These are phyloP conservation scores for Cryphonectria nitschkei DNA, from an alignment of 2,329 filamentous ascomycete species.

Conservation along the genomic window DNA sequence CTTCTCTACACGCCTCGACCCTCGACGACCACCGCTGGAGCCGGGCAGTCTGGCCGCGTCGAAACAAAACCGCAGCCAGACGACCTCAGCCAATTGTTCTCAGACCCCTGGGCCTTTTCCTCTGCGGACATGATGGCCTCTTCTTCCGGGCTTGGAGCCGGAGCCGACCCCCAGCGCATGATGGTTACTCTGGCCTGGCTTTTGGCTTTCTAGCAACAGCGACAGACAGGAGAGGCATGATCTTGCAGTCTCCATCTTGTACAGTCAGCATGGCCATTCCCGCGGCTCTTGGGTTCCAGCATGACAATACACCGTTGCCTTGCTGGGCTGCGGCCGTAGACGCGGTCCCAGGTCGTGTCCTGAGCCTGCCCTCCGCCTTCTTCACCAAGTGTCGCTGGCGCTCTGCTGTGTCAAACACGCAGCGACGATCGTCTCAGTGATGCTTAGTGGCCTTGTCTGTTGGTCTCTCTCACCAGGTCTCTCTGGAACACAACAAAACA, in stretches of 20 bases:
- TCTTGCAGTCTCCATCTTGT: background rate
- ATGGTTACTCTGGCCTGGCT: slow-evolving; percentile 1
- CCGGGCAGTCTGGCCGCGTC: slow-evolving; percentile 21
- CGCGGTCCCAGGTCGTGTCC: slow-evolving; percentile 5
- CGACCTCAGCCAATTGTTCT: slow-evolving; percentile 19
- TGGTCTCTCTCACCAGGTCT: slow-evolving; percentile 15
- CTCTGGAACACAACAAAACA: slow-evolving; percentile 11
- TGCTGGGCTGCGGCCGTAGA: background rate
- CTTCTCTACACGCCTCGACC: background rate
- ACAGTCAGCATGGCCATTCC: slow-evolving; percentile 15
- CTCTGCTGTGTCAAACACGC: slow-evolving; percentile 15
- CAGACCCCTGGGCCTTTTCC: background rate
- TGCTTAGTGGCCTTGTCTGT: slow-evolving; percentile 12
- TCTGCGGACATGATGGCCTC: slow-evolving; percentile 11
- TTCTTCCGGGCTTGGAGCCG: slow-evolving; percentile 5
- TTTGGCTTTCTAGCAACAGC: background rate
- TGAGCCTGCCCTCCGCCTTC: background rate
- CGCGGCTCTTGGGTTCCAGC: background rate
- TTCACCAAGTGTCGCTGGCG: slow-evolving; percentile 10
- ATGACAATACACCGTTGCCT: slow-evolving; percentile 1
- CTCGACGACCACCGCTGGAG: slow-evolving; percentile 17
- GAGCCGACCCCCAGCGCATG: background rate
- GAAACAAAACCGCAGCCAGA: slow-evolving; percentile 16
- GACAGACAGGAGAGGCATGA: background rate
- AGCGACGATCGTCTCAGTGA: slow-evolving; percentile 21